Evolutionary conservation across 176 grass and related monocot genomes (phyloP).

Genomic region (Saccharum officinarum): DNA sequence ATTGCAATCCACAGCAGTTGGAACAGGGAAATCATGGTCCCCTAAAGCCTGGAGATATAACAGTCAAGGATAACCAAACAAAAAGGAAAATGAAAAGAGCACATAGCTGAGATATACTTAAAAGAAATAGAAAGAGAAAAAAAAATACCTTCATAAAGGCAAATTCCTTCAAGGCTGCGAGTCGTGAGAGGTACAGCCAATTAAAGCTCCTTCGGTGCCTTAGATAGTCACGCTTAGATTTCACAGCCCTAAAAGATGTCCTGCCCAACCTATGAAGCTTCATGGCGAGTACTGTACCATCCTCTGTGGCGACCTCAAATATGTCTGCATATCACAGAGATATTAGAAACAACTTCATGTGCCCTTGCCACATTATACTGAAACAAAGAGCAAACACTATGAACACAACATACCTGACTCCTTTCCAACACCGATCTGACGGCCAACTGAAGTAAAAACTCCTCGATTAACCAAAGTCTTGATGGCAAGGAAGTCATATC

Average conservation of each 20-base stretch:
- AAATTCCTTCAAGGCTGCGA: constrained; percentile 88
- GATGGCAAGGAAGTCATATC: constrained; percentile 97
- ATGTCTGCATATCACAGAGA: constrained; percentile 52
- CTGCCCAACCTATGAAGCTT: constrained; percentile 96
- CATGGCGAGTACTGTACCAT: constrained; percentile 87
- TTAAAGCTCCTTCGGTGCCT: constrained; percentile 74
- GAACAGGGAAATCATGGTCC: constrained; percentile 87
- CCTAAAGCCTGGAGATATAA: constrained; percentile 67
- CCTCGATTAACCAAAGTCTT: constrained; percentile 90
- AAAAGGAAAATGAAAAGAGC: not conserved
- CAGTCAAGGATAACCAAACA: not conserved
- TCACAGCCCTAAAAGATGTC: constrained; percentile 91
- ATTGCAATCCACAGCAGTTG: constrained; percentile 84
- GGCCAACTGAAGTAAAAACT: constrained; percentile 76
- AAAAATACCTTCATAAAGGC: constrained; percentile 83
- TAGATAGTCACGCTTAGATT: constrained; percentile 97
- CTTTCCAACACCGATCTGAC: constrained; percentile 93
- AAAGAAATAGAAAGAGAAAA: not conserved
- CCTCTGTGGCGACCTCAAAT: constrained; percentile 88
- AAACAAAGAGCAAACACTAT: not conserved
- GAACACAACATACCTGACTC: constrained; percentile 63
- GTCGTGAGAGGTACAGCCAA: constrained; percentile 86
- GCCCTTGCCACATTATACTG: not conserved
- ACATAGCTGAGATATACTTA: not conserved
- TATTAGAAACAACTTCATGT: not conserved